Evolutionary conservation across 2,329 filamentous ascomycete genomes (phyloP), one percentile per base, ranked within the genome.

Genomic region (Biscogniauxia marginata): DNA sequence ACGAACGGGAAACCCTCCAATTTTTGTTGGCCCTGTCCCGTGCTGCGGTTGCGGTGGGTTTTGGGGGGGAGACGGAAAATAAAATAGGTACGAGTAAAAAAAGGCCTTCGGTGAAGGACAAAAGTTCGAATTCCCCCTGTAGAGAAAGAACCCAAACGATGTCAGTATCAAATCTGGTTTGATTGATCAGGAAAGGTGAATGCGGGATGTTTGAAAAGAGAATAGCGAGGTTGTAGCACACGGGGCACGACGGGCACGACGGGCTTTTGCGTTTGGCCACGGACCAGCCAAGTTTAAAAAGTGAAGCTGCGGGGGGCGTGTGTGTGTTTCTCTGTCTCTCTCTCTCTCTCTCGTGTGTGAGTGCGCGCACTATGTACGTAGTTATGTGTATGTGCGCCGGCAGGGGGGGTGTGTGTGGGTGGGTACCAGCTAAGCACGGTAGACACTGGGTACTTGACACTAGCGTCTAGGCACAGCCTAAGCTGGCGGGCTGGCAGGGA

Each of bases 161-260:
- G 69, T 70, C 73, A 72, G 68, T 68, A 66, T 71, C 69, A 64
- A 67, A 65, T 65, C 71, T 61, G 64, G 70, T 67, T 70, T 63
- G 73, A 76, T 76, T 73, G 74, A 77, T 76, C 71, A 74, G 75
- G 75, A 72, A 77, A 74, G 72, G 75, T 72, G 70, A 76, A 73
- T 75, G 74, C 75, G 73, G 73, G 75, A 74, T 76, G 76, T 65
- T 72, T 76, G 74, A 77, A 78, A 78, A 77, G 74, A 78, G 76
- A 70, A 77, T 77, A 77, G 75, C 71, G 74, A 77, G 73, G 73
- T 77, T 71, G 76, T 78, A 76, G 74, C 74, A 77, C 74, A 71
- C 72, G 72, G 30, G 30, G 30, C 30, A 39, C 30, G 30, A 39
- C 30, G 30, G 30, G 30, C 30, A 39, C 30, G 30, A 39, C 30